Conservation (phyloP, 164 flowering plant genomes). For the Stephania japonica region DNA sequence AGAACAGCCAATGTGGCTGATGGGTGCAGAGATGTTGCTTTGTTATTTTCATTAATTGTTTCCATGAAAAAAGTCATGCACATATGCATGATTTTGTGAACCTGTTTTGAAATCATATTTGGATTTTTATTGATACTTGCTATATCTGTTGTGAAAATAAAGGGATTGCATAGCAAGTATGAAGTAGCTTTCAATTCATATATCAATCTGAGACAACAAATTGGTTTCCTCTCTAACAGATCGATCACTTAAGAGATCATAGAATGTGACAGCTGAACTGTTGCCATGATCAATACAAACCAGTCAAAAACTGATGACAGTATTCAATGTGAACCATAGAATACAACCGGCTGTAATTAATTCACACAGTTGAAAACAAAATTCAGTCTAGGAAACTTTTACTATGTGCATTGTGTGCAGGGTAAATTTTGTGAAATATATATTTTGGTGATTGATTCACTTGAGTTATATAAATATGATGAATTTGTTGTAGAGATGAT, state of each 20-base stretch:
- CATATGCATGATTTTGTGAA: background rate
- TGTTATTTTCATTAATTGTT: background rate
- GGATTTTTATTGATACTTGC: background rate
- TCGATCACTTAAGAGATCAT: background rate
- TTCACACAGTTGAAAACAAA: background rate
- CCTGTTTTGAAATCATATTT: no score
- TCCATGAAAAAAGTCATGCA: background rate
- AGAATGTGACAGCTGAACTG: slow-evolving; percentile 5
- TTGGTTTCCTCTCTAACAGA: background rate
- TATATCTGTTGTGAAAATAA: no score
- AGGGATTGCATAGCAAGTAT: background rate
- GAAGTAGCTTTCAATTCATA: slow-evolving; percentile 9
- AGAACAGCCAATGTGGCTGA: background rate
- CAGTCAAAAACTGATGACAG: background rate
- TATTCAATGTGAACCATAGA: background rate
- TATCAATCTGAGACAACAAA: background rate
- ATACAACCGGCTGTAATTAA: background rate
- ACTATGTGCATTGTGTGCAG: no score
- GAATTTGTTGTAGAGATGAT: no score
- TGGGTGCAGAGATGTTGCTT: background rate
- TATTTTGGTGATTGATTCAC: no score
- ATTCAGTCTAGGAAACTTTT: no score
- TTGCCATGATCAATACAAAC: no score
- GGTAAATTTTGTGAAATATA: no score
- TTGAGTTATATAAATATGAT: no score